Evolutionary conservation across 2,329 filamentous ascomycete genomes (phyloP), one percentile per base, ranked within the genome.

Genomic region (Aspergillus costaricaensis): DNA sequence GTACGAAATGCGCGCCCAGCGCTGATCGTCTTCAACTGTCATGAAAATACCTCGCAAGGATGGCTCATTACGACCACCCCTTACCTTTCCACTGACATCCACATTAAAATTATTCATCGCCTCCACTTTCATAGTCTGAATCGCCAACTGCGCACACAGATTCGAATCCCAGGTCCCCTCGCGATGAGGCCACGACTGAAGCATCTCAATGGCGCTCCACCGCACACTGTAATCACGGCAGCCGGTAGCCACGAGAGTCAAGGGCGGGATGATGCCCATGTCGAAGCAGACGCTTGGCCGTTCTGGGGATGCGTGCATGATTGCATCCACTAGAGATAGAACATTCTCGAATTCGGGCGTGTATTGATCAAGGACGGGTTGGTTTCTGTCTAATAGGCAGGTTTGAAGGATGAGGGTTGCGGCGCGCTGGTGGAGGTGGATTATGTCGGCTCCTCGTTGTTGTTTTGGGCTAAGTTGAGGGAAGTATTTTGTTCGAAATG

Each of bases 91-190:
- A 10, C 21, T 9, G 0, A 6, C 19, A 17, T 30, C 9, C 14
- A 14, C 15, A 2, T 30, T 30, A 9, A n/a, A 30, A 8, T 41
- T 10, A 14, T 38, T 19, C 36, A 27, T n/a, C 21, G 30, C 19
- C 55, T 75, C 70, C n/a, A 70, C 41, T 12, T 60, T 59, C 9
- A 74, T 64, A 7, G 68, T 58, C 52, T 70, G 65, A 21, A 60
- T 60, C 3, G 67, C 70, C 38, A 76, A 62, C 6, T 69, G 62
- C n/a, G 66, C 73, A 57, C 72, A 64, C 14, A 72, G 60, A 7
- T 70, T 70, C 4, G 75, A 75, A 58, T 76, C 72, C 72, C 71
- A 75, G 5, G 71, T 64, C 9, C 74, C 73, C 58, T 76, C 75
- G 48, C 70, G 71, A 58, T 75, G 75, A 9, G 70, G 72, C 61